Percentiles rank a stretch among this genome's conserved stretches.
These are phyloP conservation scores for Teunomyces atbi DNA, from an alignment of 805 yeast species.

Conservation along the genomic window DNA sequence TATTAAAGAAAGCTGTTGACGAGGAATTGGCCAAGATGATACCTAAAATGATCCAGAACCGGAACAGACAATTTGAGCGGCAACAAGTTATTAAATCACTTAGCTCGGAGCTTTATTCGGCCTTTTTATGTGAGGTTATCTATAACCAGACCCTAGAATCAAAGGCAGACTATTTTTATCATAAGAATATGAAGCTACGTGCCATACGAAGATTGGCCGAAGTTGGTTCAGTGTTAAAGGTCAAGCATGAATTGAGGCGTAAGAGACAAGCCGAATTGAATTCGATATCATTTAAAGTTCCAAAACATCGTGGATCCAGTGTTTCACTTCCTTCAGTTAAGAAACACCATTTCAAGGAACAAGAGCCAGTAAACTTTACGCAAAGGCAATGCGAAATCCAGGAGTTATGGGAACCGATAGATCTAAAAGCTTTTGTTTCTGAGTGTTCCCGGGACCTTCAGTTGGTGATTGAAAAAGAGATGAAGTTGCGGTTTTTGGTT, in stretches of 20 bases:
- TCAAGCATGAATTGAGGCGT: constrained; percentile 25
- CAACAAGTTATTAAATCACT: constrained; percentile 32
- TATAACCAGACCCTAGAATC: constrained; percentile 42
- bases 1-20: constrained; percentile 21
- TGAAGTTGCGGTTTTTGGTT: constrained; percentile 36
- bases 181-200: constrained; percentile 25
- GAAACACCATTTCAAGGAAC: constrained; percentile 11
- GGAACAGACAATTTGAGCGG: constrained; percentile 21
- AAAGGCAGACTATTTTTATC: constrained; percentile 44
- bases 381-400: constrained; percentile 34
- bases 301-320: constrained; percentile 4
- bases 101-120: constrained; percentile 52
- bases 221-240: constrained; percentile 21
- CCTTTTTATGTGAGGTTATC: constrained; percentile 60
- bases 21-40: constrained; percentile 24
- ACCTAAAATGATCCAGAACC: constrained; percentile 22
- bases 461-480: constrained; percentile 17
- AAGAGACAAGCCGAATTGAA: constrained; percentile 34
- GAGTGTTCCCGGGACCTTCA: constrained; percentile 27
- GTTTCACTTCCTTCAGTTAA: constrained; percentile 12
- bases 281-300: constrained; percentile 20
- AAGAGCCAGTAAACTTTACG: constrained; percentile 10
- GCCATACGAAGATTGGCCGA: constrained; percentile 30
- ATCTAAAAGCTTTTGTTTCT: constrained; percentile 34
- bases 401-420: constrained; percentile 49